Conservation (phyloP, 2,329 filamentous ascomycete species). For the Clonostachys rosea region DNA sequence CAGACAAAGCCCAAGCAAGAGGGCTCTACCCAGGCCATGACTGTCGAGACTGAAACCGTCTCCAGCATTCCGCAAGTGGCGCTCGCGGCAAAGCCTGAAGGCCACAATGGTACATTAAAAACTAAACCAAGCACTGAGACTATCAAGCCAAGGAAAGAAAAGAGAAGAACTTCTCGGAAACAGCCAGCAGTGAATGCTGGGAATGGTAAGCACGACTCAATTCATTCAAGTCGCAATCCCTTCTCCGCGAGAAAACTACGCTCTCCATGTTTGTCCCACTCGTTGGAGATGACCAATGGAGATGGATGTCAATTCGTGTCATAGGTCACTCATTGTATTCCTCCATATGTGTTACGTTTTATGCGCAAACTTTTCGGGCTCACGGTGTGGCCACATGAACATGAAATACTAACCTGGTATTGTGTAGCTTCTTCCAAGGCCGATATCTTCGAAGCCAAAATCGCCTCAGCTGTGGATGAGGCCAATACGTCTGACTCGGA, state of each 20-base stretch:
- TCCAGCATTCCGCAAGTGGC: slow-evolving; percentile 82
- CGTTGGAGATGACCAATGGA: no score
- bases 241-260: not conserved
- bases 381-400: not conserved
- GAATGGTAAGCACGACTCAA: slow-evolving; percentile 54
- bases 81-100: slow-evolving; percentile 61
- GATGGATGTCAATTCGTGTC: no score
- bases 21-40: slow-evolving; percentile 85
- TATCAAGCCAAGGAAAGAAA: slow-evolving; percentile 89
- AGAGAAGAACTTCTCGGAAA: slow-evolving; percentile 76
- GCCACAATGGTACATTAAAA: slow-evolving; percentile 68
- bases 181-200: slow-evolving; percentile 65
- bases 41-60: slow-evolving; percentile 95
- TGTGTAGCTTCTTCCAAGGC: slow-evolving; percentile 82
- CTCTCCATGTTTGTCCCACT: no score
- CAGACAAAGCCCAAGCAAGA: slow-evolving; percentile 69
- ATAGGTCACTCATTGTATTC: no score
- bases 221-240: not conserved
- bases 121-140: slow-evolving; percentile 92
- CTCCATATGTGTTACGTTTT: no score
- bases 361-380: no score
- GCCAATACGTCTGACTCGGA: slow-evolving; percentile 96
- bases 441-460: slow-evolving; percentile 96
- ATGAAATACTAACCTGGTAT: slow-evolving; percentile 18
- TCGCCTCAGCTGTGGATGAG: slow-evolving; percentile 93